Base-by-base conservation (phyloP, 1,284 basidiomycete species). In the Ustilago xerochloae region DNA sequence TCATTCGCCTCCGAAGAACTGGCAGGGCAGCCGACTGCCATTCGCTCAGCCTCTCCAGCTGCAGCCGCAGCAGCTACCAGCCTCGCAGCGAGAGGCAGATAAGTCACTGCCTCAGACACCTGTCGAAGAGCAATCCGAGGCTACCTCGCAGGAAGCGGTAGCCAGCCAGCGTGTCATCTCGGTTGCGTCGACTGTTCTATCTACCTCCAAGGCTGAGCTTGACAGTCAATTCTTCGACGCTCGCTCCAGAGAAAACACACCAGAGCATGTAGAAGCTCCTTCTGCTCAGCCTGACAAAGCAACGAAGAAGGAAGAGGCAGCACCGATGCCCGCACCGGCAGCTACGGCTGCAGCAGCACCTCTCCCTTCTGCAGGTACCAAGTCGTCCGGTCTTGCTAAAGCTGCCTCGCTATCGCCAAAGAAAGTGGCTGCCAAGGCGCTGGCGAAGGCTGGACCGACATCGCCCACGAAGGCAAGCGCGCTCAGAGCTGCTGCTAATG, bases 141-240 rank as follows among this genome's bases (percentile, higher is more conserved):
- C 51, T 0, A 18, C 12, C 24, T 5, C 36, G 7, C 33, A 45
- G 12, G 29, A 26, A 10, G 41, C 48, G 6, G 26, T 20, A 12
- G 48, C 46, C 2, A 38, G 46, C 22, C 50, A 59, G 20, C 66
- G 66, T n/a, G 32, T 60, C 33, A 56, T 54, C 26, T 72, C 69
- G 20, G 41, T 55, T 16, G 46, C 69, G 4, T 66, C 63, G 13
- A 66, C 60, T 12, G 20, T 56, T 16, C 39, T 53, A 1, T 58
- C 55, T 24, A 52, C 58, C 9, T 65, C 59, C 49, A 59, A 56
- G 33, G 46, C 45, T 12, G 70, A 60, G 20, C 45, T 39, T 3
- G 61, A 67, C 10, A 74, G 56, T 33, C 60, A 68, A 20, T 74
- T 74, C 58, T 74, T 74, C 30, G 70, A 74, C 41, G 70, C 70